Evolutionary conservation across 495 filamentous ascomycete genomes (phyloP).

Genomic region (Thozetella sp.): DNA sequence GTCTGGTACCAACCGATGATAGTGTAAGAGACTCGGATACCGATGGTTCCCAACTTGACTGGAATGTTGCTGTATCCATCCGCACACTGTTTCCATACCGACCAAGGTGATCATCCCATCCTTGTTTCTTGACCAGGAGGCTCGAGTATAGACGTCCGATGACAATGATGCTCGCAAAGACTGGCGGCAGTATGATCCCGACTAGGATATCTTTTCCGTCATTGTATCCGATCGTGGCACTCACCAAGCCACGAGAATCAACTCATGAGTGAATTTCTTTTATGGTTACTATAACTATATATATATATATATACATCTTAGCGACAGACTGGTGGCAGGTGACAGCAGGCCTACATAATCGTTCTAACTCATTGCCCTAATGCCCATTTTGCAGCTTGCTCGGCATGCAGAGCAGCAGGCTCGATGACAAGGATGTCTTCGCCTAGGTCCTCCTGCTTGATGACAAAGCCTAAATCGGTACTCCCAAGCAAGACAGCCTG

Average conservation of each 20-base stretch:
- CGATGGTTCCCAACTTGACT: not conserved
- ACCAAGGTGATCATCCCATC: not conserved
- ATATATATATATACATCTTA: too few relatives aligned
- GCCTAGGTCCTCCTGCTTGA: conserved; percentile 6
- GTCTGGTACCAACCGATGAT: conserved; percentile 12
- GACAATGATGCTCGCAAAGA: not conserved
- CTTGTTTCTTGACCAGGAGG: not conserved
- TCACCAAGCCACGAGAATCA: too few relatives aligned
- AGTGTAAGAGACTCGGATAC: not conserved
- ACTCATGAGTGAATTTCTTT: too few relatives aligned
- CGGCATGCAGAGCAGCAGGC: conserved; percentile 5
- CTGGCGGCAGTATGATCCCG: not conserved
- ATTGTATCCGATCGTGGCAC: too few relatives aligned
- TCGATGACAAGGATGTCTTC: conserved; percentile 2
- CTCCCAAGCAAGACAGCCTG: conserved; percentile 16
- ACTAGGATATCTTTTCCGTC: not conserved
- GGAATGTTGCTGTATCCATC: not conserved
- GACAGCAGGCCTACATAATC: too few relatives aligned
- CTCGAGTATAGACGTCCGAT: not conserved
- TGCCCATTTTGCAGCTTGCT: conserved; percentile 12
- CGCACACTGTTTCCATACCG: not conserved
- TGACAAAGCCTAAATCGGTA: conserved; percentile 18
- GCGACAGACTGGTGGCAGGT: too few relatives aligned
- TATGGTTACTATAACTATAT: too few relatives aligned
- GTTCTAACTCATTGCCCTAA: conserved; percentile 1